phyloP scores from a whole-genome alignment of 495 filamentous ascomycete species.

The Neurospora sp. region DNA sequence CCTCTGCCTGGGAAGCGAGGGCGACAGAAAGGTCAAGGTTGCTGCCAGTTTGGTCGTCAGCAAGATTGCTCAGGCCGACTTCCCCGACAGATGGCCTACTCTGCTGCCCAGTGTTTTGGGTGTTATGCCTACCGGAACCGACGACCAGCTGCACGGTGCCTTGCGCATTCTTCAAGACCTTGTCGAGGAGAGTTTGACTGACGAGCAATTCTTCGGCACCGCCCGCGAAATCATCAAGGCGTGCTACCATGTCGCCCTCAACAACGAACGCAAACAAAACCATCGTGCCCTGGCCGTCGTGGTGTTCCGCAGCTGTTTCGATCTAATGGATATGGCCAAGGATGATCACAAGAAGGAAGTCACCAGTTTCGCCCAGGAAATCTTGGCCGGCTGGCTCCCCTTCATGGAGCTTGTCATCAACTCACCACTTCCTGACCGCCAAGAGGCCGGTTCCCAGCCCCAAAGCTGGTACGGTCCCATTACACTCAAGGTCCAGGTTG shows the following conservation, averaged over 20 bases:
- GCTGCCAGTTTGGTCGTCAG: slow-evolving; percentile 82
- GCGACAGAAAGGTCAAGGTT: slow-evolving; percentile 74
- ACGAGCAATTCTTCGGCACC: slow-evolving; percentile 85
- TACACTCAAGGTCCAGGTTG: slow-evolving; percentile 77
- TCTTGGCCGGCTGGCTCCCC: slow-evolving; percentile 71
- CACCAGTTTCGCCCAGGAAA: slow-evolving; percentile 78
- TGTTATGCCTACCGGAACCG: slow-evolving; percentile 59
- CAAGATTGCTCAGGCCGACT: slow-evolving; percentile 90
- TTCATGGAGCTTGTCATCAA: slow-evolving; percentile 72
- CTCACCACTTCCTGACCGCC: slow-evolving; percentile 50
- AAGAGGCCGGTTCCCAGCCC: slow-evolving; percentile 27
- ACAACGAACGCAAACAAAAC: slow-evolving; percentile 58
- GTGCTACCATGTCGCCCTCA: slow-evolving; percentile 71
- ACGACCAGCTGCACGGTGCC: slow-evolving; percentile 76
- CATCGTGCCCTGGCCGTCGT: slow-evolving; percentile 75
- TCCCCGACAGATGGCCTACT: slow-evolving; percentile 84
- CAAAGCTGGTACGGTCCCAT: slow-evolving; percentile 65
- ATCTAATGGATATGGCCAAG: slow-evolving; percentile 90
- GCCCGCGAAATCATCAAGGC: slow-evolving; percentile 74
- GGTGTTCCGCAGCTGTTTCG: slow-evolving; percentile 83
- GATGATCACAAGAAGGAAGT: slow-evolving; percentile 80
- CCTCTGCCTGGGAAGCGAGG: slow-evolving; percentile 62
- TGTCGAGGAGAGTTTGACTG: slow-evolving; percentile 84
- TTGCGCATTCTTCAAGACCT: slow-evolving; percentile 80
- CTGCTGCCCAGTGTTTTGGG: slow-evolving; percentile 72